Conservation (phyloP, 192 early-diverging fungal genomes). For the Mortierella hygrophila region DNA sequence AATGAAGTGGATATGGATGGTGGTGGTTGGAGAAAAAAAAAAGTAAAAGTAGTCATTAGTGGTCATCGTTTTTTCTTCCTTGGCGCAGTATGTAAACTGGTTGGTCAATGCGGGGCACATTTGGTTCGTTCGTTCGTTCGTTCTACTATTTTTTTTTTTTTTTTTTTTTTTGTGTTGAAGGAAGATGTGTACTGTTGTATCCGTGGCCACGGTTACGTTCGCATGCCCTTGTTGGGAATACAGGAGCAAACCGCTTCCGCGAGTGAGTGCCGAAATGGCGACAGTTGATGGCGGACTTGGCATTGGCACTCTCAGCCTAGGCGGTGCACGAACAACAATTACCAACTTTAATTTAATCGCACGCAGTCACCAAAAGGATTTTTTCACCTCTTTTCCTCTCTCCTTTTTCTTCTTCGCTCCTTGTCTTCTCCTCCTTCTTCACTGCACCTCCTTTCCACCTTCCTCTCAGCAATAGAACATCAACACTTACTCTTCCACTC, state of each 20-base stretch:
- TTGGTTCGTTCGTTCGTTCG: neutral
- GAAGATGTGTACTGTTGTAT: too few relatives aligned
- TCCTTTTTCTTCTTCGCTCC: neutral
- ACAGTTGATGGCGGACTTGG: neutral
- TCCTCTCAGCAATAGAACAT: neutral
- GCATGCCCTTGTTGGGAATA: too few relatives aligned
- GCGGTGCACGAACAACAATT: too few relatives aligned
- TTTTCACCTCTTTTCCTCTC: too few relatives aligned
- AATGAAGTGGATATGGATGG: neutral
- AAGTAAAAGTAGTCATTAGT: too few relatives aligned
- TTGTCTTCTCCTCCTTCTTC: conserved; percentile 1
- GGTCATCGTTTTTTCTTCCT: too few relatives aligned
- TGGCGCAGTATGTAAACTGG: neutral
- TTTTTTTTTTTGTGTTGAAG: neutral
- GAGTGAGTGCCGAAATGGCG: neutral
- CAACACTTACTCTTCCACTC: neutral
- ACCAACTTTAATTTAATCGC: neutral
- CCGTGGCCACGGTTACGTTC: too few relatives aligned
- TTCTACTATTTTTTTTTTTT: neutral
- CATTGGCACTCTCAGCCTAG: too few relatives aligned
- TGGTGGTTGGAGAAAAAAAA: neutral
- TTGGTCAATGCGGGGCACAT: neutral
- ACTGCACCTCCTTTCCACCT: neutral
- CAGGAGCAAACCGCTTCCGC: neutral
- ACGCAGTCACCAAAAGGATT: neutral